A percentile compares a stretch with the other conserved stretches of the same genome.
Conservation (phyloP, 257 asterid species). For the Ilex asprella region DNA sequence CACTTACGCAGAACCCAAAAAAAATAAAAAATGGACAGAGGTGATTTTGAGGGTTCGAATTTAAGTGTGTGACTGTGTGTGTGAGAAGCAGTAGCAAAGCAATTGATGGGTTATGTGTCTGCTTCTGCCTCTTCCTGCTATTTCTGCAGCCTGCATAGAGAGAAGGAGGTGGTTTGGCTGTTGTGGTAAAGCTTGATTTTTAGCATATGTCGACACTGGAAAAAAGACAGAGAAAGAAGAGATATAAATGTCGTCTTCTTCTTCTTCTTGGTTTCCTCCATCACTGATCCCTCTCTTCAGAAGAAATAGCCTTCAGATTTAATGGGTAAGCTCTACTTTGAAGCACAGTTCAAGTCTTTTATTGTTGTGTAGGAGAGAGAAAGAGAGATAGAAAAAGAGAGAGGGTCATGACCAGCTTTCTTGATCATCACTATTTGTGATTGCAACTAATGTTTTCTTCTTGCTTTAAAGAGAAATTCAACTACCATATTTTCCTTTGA, state of each 20-base stretch:
- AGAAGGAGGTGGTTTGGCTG: constrained; percentile 41
- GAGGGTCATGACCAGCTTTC: neutral
- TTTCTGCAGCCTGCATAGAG: constrained; percentile 27
- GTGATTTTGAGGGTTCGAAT: no score
- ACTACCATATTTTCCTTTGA: constrained; percentile 23
- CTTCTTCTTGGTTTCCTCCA: neutral
- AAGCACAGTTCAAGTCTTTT: constrained; percentile 10
- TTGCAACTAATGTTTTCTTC: neutral
- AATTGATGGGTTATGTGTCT: no score
- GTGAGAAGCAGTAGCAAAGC: no score
- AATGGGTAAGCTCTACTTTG: constrained; percentile 25
- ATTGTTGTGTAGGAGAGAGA: constrained; percentile 10
- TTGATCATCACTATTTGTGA: neutral
- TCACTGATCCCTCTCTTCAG: constrained; percentile 9
- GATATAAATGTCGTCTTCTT: neutral
- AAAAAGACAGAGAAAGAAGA: constrained; percentile 8
- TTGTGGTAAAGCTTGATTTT: constrained; percentile 28
- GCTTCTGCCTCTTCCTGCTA: constrained; percentile 17
- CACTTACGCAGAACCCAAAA: no score
- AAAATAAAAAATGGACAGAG: no score
- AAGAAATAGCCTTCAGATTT: constrained; percentile 10
- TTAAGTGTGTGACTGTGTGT: no score
- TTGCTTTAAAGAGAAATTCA: constrained; percentile 38
- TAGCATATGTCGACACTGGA: constrained; percentile 12
- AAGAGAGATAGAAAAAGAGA: constrained; percentile 3